phyloP scores from a whole-genome alignment of 2,329 filamentous ascomycete species.

The Chlorencoelia australis region DNA sequence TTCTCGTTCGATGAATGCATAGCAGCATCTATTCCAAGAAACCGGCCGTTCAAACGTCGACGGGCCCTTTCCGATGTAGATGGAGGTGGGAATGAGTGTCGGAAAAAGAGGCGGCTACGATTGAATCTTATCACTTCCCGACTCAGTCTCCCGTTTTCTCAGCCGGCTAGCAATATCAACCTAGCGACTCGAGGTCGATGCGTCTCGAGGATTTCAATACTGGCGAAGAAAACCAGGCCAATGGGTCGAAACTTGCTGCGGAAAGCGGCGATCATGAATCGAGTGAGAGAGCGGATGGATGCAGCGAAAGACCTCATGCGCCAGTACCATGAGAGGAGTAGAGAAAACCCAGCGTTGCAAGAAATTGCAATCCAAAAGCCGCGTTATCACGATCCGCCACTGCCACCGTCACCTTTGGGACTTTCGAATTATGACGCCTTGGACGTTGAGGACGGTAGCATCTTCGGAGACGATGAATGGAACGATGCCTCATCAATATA shows the following conservation, averaged over 20 bases:
- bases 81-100: slow-evolving; percentile 21
- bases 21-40: slow-evolving; percentile 11
- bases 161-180: slow-evolving; percentile 61
- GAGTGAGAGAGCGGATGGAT: slow-evolving; percentile 39
- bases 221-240: slow-evolving; percentile 35
- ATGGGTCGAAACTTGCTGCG: slow-evolving; percentile 43
- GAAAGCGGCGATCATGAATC: slow-evolving; percentile 57
- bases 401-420: slow-evolving; percentile 26
- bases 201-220: slow-evolving; percentile 34
- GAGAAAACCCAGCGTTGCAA: slow-evolving; percentile 4
- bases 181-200: slow-evolving; percentile 42
- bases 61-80: slow-evolving; percentile 27
- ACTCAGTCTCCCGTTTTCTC: slow-evolving; percentile 58
- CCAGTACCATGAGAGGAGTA: slow-evolving; percentile 17
- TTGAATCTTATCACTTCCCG: slow-evolving; percentile 57
- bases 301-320: slow-evolving; percentile 18
- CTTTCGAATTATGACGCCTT: slow-evolving; percentile 28
- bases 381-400: slow-evolving; percentile 17
- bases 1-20: slow-evolving; percentile 28
- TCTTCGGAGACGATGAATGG: slow-evolving; percentile 10
- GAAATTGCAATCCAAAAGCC: slow-evolving; percentile 17
- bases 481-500: slow-evolving; percentile 20
- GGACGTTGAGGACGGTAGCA: slow-evolving; percentile 24
- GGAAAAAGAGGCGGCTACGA: slow-evolving; percentile 59
- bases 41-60: slow-evolving; percentile 24